Evolutionary conservation across 805 yeast species (phyloP), one percentile per base, ranked within the genome.

Genomic region (Ogataea ganodermae): DNA sequence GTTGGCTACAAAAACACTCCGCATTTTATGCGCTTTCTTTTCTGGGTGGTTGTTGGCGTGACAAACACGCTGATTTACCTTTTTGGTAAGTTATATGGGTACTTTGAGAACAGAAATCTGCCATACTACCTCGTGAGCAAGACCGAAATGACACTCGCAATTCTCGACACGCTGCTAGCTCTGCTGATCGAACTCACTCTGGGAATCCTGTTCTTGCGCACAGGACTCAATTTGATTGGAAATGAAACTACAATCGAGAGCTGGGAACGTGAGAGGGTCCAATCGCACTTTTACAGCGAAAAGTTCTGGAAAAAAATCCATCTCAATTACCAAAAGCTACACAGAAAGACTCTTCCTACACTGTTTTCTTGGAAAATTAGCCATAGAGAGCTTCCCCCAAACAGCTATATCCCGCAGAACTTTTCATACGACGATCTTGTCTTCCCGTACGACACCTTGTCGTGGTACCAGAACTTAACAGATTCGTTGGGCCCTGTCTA

Each of bases 191-290:
- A 78, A 16, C 59, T 83, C 26, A 74, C 91, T 0, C 77, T 94
- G 2, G 60, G 74, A 0, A 55, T 86, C 3, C 70, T 94, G 46
- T 70, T 82, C 16, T 38, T 83, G 1, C 74, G 97, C 56, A 84
- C 90, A 45, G 14, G 84, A 1, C 63, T 71, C 32, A 81, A 82
- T 59, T 70, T 81, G 51, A 52, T 77, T 1, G 67, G 72, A 23
- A 96, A 97, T 21, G 84, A 79, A 78, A 83, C 97, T 1, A 96
- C 89, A 62, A 91, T 92, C 44, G 99, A 92, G 68, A 72, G 77
- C 2, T 92, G 99, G 99, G 98, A 92, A 59, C 65, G 73, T 65
- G 98, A 94, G 55, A 75, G 98, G 55, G 72, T 89, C 1, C 89
- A 81, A 44, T 70, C 81, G 3, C 86, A 86, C 52, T 78, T 81